These are phyloP conservation scores for Sporothrix sp. DNA, from an alignment of 2,329 filamentous ascomycete species.

Conservation along the genomic window DNA sequence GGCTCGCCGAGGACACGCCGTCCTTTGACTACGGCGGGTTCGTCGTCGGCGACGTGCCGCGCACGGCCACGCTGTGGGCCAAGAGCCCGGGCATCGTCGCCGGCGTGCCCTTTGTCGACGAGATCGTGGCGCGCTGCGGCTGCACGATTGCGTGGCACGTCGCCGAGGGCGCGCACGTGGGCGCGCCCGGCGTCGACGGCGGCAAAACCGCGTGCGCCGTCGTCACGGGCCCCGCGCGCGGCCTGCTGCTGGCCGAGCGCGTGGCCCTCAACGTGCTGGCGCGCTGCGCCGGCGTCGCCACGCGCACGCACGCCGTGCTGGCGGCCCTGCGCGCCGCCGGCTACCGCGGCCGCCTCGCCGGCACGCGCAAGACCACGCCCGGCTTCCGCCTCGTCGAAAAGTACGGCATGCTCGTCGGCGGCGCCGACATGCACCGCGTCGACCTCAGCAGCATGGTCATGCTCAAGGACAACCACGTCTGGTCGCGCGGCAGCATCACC, in stretches of 20 bases:
- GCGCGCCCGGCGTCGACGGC: conserved; percentile 30
- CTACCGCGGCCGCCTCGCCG: conserved; percentile 77
- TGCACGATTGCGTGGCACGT: conserved; percentile 89
- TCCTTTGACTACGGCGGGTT: conserved; percentile 97
- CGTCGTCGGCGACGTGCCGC: conserved; percentile 67
- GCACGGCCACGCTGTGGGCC: conserved; percentile 56
- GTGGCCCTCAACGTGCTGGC: conserved; percentile 87
- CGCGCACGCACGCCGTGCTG: conserved; percentile 49
- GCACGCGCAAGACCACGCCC: conserved; percentile 93
- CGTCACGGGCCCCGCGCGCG: conserved; percentile 71
- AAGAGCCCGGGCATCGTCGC: conserved; percentile 75
- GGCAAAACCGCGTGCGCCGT: conserved; percentile 55
- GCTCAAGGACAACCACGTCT: conserved; percentile 98
- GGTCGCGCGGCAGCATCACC: conserved; percentile 78
- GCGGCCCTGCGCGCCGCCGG: conserved; percentile 52
- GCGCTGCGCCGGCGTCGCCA: conserved; percentile 84
- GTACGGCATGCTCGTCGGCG: conserved; percentile 92
- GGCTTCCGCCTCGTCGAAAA: conserved; percentile 95
- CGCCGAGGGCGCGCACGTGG: conserved; percentile 61
- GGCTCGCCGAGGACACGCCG: conserved; percentile 93
- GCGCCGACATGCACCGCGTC: conserved; percentile 83
- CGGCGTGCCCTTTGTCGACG: conserved; percentile 88
- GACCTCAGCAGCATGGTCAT: conserved; percentile 94
- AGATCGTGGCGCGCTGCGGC: conserved; percentile 81
- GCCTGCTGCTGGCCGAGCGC: conserved; percentile 78